Evolutionary conservation across 192 early-diverging fungal species (phyloP), one percentile per base, ranked within the genome.

Genomic region (Rhizophagus clarus): DNA sequence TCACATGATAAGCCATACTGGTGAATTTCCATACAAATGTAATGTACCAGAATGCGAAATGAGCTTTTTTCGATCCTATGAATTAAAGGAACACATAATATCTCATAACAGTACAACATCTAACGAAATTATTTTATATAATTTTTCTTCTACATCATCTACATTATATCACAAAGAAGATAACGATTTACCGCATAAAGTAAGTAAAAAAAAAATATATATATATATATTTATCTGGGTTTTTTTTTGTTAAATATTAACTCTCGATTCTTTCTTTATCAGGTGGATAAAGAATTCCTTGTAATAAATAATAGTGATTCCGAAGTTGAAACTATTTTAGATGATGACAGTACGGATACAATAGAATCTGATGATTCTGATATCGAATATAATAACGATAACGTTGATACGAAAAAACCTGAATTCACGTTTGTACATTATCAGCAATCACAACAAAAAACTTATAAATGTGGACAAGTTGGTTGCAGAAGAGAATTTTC

Each of bases 11-110:
- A 56, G 51, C 20, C 51, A 56, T 56, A 56, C 51, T 20, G 51
- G 51, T 56, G 64, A 67, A 67, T 12, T 31, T 29, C 63, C 64
- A 31, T 67, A 20, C 24, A 67, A 67, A 67, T 67, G 64, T 31
- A 31, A 67, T 31, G 26, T 17, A 31, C 28, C 29, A 15, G 29
- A 17, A 31, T 66, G 64, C 12, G 14, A 66, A 4, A 31, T 28
- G 64, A 66, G 28, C 1, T 66, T 66, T 66, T 20, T 56, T 56
- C 51, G 51, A 56, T 56, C 51, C 0, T 56, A 22, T 56, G 51
- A 56, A 56, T 56, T 56, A 56, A 56, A 56, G 4, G 20, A 56
- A 56, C 51, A 56, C 5, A 56, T 56, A 56, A 20, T 20, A 56
- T 56, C 3, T 56, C 51, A 56, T 56, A 56, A 17, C 7, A 22